These are phyloP conservation scores for Jamesozyma piceae DNA, from an alignment of 805 yeast species.

Conservation along the genomic window DNA sequence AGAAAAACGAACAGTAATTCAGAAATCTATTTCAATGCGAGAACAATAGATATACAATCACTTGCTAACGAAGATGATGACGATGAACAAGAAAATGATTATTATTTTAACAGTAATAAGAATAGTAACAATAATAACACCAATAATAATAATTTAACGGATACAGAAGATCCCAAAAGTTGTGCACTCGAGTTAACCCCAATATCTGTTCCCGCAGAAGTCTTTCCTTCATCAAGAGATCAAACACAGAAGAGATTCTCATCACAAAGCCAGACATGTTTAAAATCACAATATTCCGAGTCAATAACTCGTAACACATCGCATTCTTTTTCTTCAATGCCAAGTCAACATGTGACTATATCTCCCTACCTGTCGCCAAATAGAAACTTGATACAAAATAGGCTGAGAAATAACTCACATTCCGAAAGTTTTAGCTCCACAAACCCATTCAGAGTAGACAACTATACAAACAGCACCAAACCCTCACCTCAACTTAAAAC, in stretches of 20 bases:
- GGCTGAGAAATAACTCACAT: not conserved
- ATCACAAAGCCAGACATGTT: not conserved
- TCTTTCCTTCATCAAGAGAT: not conserved
- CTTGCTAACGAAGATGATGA: not conserved
- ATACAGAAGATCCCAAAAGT: too few relatives aligned
- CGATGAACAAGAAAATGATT: not conserved
- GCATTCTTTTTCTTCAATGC: constrained; percentile 2
- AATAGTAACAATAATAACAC: too few relatives aligned
- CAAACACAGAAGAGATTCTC: not conserved
- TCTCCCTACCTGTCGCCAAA: constrained; percentile 2
- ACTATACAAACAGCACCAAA: not conserved
- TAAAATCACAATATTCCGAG: not conserved
- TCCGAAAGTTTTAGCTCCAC: not conserved
- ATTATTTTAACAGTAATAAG: too few relatives aligned
- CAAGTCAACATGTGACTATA: not conserved
- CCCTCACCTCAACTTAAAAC: not conserved
- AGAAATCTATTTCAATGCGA: not conserved
- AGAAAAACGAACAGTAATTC: not conserved
- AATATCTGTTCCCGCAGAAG: not conserved
- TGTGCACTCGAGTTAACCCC: too few relatives aligned
- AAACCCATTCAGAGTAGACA: constrained; percentile 8
- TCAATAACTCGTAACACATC: not conserved
- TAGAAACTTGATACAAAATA: constrained; percentile 4
- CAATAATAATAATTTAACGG: too few relatives aligned
- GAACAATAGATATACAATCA: not conserved